phyloP scores from a whole-genome alignment of 441 rosid genomes.

The Eruca vesicaria region DNA sequence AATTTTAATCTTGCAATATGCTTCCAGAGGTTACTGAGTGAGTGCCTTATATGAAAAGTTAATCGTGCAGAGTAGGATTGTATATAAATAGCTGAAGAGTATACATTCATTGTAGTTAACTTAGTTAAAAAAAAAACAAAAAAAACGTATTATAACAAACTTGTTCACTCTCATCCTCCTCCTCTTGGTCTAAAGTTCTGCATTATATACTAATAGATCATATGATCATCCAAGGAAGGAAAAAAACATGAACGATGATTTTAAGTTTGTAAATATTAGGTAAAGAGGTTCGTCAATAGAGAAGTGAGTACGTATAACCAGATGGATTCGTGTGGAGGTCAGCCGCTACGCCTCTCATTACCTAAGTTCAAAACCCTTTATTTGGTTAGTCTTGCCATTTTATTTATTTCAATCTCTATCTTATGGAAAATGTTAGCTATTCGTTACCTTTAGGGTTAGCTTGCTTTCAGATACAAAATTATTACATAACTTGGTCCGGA shows the following conservation, averaged over 20 bases:
- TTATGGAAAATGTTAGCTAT: neutral
- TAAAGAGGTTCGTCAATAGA: neutral
- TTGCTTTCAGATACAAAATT: neutral
- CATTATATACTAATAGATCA: neutral
- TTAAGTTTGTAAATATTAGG: neutral
- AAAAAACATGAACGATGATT: neutral
- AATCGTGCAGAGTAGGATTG: too few relatives aligned
- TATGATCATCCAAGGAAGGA: neutral
- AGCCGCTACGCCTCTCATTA: constrained; percentile 4
- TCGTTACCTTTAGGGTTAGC: neutral
- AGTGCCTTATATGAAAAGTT: too few relatives aligned
- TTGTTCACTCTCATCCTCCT: neutral
- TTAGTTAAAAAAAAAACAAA: neutral
- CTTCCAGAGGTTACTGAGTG: too few relatives aligned
- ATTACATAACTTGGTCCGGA: neutral
- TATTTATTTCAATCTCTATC: neutral
- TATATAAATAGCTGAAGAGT: too few relatives aligned
- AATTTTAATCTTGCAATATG: too few relatives aligned
- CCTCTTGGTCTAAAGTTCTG: neutral
- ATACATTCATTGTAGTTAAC: too few relatives aligned
- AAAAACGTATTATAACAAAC: neutral
- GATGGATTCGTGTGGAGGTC: constrained; percentile 25
- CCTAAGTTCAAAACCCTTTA: constrained; percentile 24
- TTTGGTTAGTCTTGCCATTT: constrained; percentile 28
- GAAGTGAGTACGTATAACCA: neutral